Conservation (phyloP, 805 yeast species). For the Lachancea quebecensis region DNA sequence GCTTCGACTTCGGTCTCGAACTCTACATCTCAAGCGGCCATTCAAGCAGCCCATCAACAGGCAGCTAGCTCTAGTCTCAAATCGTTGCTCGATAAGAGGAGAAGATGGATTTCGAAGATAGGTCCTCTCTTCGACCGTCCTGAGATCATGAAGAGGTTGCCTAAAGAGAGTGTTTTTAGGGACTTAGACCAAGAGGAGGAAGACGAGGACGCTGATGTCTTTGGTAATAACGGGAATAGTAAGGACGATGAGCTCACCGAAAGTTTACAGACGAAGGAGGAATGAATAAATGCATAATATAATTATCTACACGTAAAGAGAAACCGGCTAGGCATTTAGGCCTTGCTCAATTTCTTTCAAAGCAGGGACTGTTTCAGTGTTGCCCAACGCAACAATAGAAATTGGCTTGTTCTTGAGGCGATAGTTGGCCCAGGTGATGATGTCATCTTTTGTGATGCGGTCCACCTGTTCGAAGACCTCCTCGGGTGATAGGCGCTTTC, state of each 20-base stretch:
- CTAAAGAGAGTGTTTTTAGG: slow-evolving; percentile 51
- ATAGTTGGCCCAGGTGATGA: slow-evolving; percentile 82
- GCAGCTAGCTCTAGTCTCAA: slow-evolving; percentile 73
- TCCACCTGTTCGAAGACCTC: slow-evolving; percentile 58
- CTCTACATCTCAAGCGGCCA: slow-evolving; percentile 29
- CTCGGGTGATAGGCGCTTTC: slow-evolving; percentile 46
- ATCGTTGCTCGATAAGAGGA: slow-evolving; percentile 76
- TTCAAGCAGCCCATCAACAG: slow-evolving; percentile 47
- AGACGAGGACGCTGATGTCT: slow-evolving; percentile 35
- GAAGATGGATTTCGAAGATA: slow-evolving; percentile 81
- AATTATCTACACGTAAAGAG: slow-evolving; percentile 3
- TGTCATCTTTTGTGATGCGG: slow-evolving; percentile 68
- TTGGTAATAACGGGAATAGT: slow-evolving; percentile 21
- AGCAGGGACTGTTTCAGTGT: slow-evolving; percentile 63
- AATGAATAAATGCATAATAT: slow-evolving; percentile 6
- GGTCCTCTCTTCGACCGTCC: slow-evolving; percentile 74
- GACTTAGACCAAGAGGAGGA: slow-evolving; percentile 35
- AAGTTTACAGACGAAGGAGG: slow-evolving; percentile 9
- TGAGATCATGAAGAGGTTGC: slow-evolving; percentile 70
- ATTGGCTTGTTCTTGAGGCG: slow-evolving; percentile 70
- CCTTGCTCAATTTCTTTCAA: slow-evolving; percentile 49
- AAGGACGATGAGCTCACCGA: slow-evolving; percentile 28
- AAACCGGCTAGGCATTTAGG: slow-evolving; percentile 10
- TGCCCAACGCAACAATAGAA: slow-evolving; percentile 89
- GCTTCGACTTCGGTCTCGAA: slow-evolving; percentile 18